phyloP scores from a whole-genome alignment of 371 early-diverging fungal species.

The Rhizopus delemar region DNA sequence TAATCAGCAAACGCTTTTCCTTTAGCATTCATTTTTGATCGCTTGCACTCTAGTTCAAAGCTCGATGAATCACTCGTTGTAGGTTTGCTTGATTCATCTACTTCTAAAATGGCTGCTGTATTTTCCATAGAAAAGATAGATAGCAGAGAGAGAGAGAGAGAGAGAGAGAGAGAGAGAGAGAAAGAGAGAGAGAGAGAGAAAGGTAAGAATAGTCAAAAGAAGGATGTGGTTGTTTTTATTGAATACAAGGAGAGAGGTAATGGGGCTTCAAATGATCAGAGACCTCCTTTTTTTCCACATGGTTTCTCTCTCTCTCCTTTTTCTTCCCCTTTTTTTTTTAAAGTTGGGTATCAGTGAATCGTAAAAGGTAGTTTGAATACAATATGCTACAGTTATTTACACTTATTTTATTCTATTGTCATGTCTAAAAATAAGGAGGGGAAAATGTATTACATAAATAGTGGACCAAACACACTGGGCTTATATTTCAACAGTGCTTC shows the following conservation, averaged over 20 bases:
- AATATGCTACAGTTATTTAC: neutral
- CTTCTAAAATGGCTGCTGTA: too few relatives aligned
- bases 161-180: too few relatives aligned
- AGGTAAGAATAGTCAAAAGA: too few relatives aligned
- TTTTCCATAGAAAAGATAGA: too few relatives aligned
- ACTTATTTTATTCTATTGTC: neutral
- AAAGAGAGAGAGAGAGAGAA: too few relatives aligned
- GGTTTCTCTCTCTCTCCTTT: neutral
- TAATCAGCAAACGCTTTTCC: neutral
- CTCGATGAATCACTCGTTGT: neutral
- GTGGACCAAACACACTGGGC: conserved; percentile 10
- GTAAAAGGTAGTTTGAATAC: neutral
- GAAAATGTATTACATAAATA: conserved; percentile 10
- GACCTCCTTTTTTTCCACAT: neutral
- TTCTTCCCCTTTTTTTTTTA: neutral
- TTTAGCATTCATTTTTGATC: neutral
- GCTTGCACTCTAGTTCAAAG: neutral
- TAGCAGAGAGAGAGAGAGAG: too few relatives aligned
- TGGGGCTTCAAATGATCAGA: neutral
- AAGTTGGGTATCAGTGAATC: neutral
- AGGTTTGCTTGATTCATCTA: neutral
- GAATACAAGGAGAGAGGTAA: neutral
- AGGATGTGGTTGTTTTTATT: neutral
- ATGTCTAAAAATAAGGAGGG: neutral
- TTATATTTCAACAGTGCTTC: conserved; percentile 20